Base-by-base conservation (phyloP, 2,329 filamentous ascomycete genomes). In the Colletotrichum sp. region DNA sequence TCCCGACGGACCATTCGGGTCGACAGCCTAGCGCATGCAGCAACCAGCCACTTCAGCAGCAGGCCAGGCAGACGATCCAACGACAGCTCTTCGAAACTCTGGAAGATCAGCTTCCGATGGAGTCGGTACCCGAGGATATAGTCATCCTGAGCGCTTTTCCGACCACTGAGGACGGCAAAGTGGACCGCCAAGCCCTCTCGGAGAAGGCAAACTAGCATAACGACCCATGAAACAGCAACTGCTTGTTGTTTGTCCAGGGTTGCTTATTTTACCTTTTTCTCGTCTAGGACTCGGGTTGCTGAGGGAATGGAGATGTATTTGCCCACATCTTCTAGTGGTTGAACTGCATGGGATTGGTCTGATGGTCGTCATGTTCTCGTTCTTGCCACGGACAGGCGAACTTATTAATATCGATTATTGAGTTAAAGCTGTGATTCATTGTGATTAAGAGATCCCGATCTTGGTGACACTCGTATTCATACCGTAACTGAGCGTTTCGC, bases 91-190 rank as follows among this genome's bases (percentile, higher is more conserved):
- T 68, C 13, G 60, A 68, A 24, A 44, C 4, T 15, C 36, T 72
- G 18, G 63, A 72, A 4, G 63, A 39, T 5, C 30, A 32, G 62
- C 49, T 72, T 21, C 74, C 32, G 81, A 28, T 30, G 24, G 24
- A 82, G 62, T 83, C 84, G 80, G 63, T 79, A 9, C 83, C 83
- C 4, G 71, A 77, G 4, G 39, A 77, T 2, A 76, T 81, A 18
- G 69, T 83, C 18, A 66, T 79, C 7, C 13, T 85, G 3, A 44
- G 78, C 15, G 21, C 63, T 3, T 72, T 85, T 32, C 83, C 82
- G 2, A 75, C 78, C 6, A 84, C 74, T 34, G 52, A 52, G 18
- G 77, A 80, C 30, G 75, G 74, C 32, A 84, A 84, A 72, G 64
- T 81, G 9, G 82, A 84, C 36, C 70, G 70, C 1, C 62, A 32